Evolutionary conservation across 768 basidiomycete species (phyloP), one percentile per base, ranked within the genome.

Genomic region (Mycena floridula): DNA sequence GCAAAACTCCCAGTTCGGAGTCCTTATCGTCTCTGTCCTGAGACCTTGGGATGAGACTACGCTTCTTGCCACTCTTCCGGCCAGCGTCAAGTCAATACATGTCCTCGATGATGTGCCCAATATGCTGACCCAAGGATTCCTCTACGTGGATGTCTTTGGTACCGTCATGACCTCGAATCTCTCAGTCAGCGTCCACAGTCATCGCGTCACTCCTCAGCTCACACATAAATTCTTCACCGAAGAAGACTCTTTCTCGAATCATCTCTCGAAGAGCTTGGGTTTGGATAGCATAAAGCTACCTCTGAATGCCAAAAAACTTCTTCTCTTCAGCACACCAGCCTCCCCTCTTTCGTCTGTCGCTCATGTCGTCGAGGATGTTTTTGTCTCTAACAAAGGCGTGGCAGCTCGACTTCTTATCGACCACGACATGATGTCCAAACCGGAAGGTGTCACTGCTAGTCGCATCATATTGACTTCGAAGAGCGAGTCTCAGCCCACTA

Each of bases 51-150:
- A 77, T 54, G 79, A 82, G 47, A 66, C 70, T 16, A 74, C 77
- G n/a, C 70, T 95, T 48, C 72, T 70, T 50, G 60, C 57, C 12
- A 61, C 74, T 21, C 56, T 94, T 25, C 91, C 91, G 5, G 42
- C 68, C 5, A 74, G 75, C 13, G 82, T 70, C 18, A 71, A 66
- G 54, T 64, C 62, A 21, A 66, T 94, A 6, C 74, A 89, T 54
- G 84, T 94, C 46, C 64, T 91, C 22, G 88, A 90, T 49, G 90
- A 94, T 50, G 85, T 88, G 9, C 76, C 82, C 2, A 73, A 75
- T 38, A 62, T 74, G 27, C 67, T 72, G 21, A 70, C 77, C 1
- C 79, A 80, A 53, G 86, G 88, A 1, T 65, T 66, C 12, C 69
- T 93, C 18, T 88, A 82, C 52, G 65, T 75, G n/a, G 84, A 89